phyloP scores from a whole-genome alignment of 1,284 basidiomycete genomes.

The Melampsora larici-populina region DNA sequence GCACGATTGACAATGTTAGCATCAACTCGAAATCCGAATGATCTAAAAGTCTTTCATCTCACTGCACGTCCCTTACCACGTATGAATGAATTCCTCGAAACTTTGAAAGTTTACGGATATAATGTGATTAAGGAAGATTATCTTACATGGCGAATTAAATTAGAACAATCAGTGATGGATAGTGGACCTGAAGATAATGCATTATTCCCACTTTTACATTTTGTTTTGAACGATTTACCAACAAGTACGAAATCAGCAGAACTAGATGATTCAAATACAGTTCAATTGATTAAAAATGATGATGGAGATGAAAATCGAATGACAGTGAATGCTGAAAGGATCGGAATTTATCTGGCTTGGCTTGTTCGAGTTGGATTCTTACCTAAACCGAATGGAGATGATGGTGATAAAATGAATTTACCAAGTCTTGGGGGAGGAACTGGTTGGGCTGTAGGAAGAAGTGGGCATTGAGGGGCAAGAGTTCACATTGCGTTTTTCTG shows the following conservation, averaged over 20 bases:
- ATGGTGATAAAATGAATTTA: not conserved
- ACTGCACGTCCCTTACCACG: constrained; percentile 81
- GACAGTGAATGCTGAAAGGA: constrained; percentile 72
- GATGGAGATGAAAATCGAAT: constrained; percentile 55
- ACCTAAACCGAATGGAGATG: constrained; percentile 59
- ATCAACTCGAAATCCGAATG: constrained; percentile 54
- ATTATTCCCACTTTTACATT: constrained; percentile 92
- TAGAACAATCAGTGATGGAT: constrained; percentile 93
- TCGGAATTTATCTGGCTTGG: constrained; percentile 93
- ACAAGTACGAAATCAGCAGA: constrained; percentile 93
- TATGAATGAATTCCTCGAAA: constrained; percentile 81
- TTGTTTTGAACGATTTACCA: constrained; percentile 93
- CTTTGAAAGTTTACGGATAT: constrained; percentile 78
- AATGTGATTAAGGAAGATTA: constrained; percentile 76
- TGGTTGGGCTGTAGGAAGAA: constrained; percentile 32
- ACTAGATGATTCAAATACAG: constrained; percentile 81
- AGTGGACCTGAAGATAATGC: constrained; percentile 78
- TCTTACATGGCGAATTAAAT: constrained; percentile 79
- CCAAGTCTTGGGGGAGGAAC: constrained; percentile 20
- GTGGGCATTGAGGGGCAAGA: constrained; percentile 14
- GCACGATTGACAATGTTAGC: constrained; percentile 76
- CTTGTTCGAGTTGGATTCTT: constrained; percentile 82
- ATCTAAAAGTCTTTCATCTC: constrained; percentile 76
- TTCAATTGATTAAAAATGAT: constrained; percentile 60
- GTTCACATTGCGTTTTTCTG: too few relatives aligned